These are phyloP conservation scores for Drechslerella coelobrocha DNA, from an alignment of 2,329 filamentous ascomycete genomes.

Conservation along the genomic window DNA sequence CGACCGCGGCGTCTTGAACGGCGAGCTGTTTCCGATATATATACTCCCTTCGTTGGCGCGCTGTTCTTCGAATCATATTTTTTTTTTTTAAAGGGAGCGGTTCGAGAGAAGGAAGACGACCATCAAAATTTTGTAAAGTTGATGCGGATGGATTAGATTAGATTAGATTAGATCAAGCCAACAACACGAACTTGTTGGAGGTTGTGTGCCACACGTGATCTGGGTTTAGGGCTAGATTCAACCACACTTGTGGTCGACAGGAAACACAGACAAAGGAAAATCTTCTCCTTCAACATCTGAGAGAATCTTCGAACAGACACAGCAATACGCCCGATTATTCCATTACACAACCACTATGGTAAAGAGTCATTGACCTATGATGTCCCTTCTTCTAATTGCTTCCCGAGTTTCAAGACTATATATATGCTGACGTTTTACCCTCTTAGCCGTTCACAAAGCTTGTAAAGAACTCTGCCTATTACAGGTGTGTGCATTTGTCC, in stretches of 20 bases:
- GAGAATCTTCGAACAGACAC: too few species aligned
- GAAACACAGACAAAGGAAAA: neutral
- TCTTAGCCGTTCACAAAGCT: slow-evolving; percentile 85
- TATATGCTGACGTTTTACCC: slow-evolving; percentile 8
- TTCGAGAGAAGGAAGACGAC: slow-evolving; percentile 2
- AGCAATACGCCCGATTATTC: too few species aligned
- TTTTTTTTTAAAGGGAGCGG: neutral
- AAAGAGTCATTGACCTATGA: slow-evolving; percentile 9
- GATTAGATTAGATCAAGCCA: slow-evolving; percentile 15
- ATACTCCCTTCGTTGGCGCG: slow-evolving; percentile 81
- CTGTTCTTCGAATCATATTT: slow-evolving; percentile 66
- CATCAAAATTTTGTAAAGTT: neutral
- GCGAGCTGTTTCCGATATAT: slow-evolving; percentile 88
- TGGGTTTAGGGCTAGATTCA: slow-evolving; percentile 1
- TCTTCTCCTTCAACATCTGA: too few species aligned
- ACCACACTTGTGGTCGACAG: neutral
- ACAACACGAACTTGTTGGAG: too few species aligned
- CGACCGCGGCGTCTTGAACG: slow-evolving; percentile 88
- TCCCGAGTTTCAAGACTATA: too few species aligned
- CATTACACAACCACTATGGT: neutral
- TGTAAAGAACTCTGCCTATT: slow-evolving; percentile 98
- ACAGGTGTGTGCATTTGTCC: slow-evolving; percentile 72
- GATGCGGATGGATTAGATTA: slow-evolving; percentile 7
- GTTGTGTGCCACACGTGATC: neutral
- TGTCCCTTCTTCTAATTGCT: too few species aligned